A percentile compares a stretch with the other conserved stretches of the same genome.
These are phyloP conservation scores for Rhizopus arrhizus DNA, from an alignment of 371 early-diverging fungal genomes.

Conservation along the genomic window DNA sequence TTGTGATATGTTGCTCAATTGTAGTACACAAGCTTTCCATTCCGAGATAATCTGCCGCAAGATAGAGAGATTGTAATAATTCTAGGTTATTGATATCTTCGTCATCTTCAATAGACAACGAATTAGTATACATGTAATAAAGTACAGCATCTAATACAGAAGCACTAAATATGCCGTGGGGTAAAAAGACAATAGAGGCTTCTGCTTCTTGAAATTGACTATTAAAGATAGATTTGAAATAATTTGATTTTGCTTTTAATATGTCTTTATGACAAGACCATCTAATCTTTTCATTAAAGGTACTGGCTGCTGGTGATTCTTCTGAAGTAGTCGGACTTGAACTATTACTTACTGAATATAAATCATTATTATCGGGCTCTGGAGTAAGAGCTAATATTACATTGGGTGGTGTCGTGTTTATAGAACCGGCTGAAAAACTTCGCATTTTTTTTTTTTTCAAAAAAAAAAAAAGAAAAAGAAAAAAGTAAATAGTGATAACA, in stretches of 20 bases:
- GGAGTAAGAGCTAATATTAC: slow-evolving; percentile 36
- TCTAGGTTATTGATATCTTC: slow-evolving; percentile 5
- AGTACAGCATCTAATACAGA: slow-evolving; percentile 32
- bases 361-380: background rate
- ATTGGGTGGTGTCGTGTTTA: slow-evolving; percentile 18
- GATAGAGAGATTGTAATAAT: slow-evolving; percentile 27
- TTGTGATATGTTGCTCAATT: slow-evolving; percentile 19
- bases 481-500: slow-evolving; percentile 4
- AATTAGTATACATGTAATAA: slow-evolving; percentile 39
- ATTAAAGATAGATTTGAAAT: slow-evolving; percentile 44
- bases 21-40: slow-evolving; percentile 29
- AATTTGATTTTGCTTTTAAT: slow-evolving; percentile 34
- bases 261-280: slow-evolving; percentile 46
- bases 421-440: slow-evolving; percentile 1
- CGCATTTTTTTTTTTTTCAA: slow-evolving; percentile 8
- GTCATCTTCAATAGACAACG: slow-evolving; percentile 6
- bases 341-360: slow-evolving; percentile 7
- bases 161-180: slow-evolving; percentile 37
- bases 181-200: slow-evolving; percentile 37
- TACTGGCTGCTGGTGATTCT: background rate
- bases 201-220: slow-evolving; percentile 44
- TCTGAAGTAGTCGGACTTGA: background rate
- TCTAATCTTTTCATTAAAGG: slow-evolving; percentile 22
- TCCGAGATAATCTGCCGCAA: slow-evolving; percentile 42
- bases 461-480: slow-evolving; percentile 4